phyloP scores from a whole-genome alignment of 1,139 yeast species.

The Hyphopichia burtonii region DNA sequence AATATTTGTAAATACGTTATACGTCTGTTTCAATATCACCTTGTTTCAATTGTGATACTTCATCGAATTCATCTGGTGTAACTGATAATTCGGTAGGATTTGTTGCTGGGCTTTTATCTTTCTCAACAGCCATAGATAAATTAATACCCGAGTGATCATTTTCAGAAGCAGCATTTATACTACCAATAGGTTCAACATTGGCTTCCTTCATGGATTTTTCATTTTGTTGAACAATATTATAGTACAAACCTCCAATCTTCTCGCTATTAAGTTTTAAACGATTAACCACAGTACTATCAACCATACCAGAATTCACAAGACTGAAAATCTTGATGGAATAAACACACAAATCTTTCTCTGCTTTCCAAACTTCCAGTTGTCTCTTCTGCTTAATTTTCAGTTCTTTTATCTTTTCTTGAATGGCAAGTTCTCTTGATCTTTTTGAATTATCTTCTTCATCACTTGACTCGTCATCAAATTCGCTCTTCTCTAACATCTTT shows the following conservation, averaged over 20 bases:
- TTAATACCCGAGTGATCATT: background rate
- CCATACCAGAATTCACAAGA: slow-evolving; percentile 38
- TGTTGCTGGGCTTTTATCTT: slow-evolving; percentile 1
- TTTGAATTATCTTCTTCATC: slow-evolving; percentile 21
- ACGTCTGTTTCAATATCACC: too few relatives aligned
- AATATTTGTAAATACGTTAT: too few relatives aligned
- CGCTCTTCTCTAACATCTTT: slow-evolving; percentile 6
- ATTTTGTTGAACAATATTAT: slow-evolving; percentile 23
- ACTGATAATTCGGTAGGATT: background rate
- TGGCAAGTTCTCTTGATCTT: slow-evolving; percentile 3
- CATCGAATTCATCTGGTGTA: background rate
- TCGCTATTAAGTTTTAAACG: slow-evolving; percentile 50
- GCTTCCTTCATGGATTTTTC: slow-evolving; percentile 6
- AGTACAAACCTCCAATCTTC: slow-evolving; percentile 44
- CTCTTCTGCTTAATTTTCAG: slow-evolving; percentile 8
- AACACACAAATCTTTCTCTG: slow-evolving; percentile 50
- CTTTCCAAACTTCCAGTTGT: slow-evolving; percentile 24
- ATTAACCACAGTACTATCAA: slow-evolving; percentile 25
- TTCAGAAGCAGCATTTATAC: background rate
- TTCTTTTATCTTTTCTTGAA: slow-evolving; percentile 8
- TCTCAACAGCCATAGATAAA: background rate
- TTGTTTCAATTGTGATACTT: background rate
- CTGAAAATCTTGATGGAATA: slow-evolving; percentile 50
- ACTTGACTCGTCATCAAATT: slow-evolving; percentile 15
- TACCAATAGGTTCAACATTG: background rate